phyloP scores from a whole-genome alignment of 306 rosid genomes.

The Ceratonia siliqua region DNA sequence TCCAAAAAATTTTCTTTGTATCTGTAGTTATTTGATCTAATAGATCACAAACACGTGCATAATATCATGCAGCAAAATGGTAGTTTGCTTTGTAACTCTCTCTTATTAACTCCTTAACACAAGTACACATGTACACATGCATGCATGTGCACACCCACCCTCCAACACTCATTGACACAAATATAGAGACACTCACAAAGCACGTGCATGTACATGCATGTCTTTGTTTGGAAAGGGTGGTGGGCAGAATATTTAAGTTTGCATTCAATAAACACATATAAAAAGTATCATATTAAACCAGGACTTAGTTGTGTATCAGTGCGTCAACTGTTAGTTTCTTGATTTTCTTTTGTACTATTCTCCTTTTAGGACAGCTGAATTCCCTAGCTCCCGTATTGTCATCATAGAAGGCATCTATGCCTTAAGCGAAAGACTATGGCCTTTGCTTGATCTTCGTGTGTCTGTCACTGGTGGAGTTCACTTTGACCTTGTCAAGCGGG shows the following conservation, averaged over 20 bases:
- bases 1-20: not conserved
- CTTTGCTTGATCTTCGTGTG: conserved; percentile 90
- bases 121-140: not conserved
- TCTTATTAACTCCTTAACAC: not conserved
- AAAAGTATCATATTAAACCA: conserved; percentile 19
- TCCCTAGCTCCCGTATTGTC: conserved; percentile 78
- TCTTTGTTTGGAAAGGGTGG: conserved; percentile 12
- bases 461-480: conserved; percentile 98
- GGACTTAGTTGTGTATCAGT: conserved; percentile 12
- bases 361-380: conserved; percentile 75
- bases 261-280: conserved; percentile 1
- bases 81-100: not conserved
- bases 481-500: conserved; percentile 96
- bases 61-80: conserved; percentile 1
- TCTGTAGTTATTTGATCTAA: not conserved
- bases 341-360: conserved; percentile 33
- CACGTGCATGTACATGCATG: conserved; percentile 17
- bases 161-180: not conserved
- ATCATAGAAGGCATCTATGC: conserved; percentile 95
- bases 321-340: conserved; percentile 12
- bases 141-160: not conserved
- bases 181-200: conserved; percentile 8
- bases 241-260: not conserved
- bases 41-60: conserved; percentile 20
- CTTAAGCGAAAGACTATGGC: conserved; percentile 82